Conservation (phyloP, 192 early-diverging fungal genomes). For the Globomyces pollinis-pini region DNA sequence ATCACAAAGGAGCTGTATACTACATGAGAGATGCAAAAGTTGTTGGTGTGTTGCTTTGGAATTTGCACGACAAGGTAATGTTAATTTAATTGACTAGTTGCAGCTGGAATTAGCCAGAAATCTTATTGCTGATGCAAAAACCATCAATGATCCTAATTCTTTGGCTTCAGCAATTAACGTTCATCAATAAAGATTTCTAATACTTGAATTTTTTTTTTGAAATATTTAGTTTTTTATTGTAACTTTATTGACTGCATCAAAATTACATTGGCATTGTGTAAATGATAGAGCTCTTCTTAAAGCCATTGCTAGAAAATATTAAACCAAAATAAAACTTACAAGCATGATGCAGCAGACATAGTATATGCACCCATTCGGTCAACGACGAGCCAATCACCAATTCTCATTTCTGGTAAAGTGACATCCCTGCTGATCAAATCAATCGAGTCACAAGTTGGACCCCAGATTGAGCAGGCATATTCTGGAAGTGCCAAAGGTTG, state of each 20-base stretch:
- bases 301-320: slow-evolving; percentile 56
- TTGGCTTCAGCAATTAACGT: slow-evolving; percentile 2
- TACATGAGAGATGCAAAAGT: slow-evolving; percentile 42
- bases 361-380: slow-evolving; percentile 98
- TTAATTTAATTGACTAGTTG: too few species aligned
- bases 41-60: slow-evolving; percentile 47
- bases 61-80: slow-evolving; percentile 55
- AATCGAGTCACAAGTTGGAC: slow-evolving; percentile 98
- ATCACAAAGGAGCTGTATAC: slow-evolving; percentile 52
- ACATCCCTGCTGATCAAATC: slow-evolving; percentile 74
- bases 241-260: too few species aligned
- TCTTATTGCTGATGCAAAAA: slow-evolving; percentile 23
- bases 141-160: slow-evolving; percentile 2
- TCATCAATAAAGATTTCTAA: not conserved
- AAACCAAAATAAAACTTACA: slow-evolving; percentile 13
- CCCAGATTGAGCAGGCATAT: slow-evolving; percentile 76
- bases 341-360: slow-evolving; percentile 63
- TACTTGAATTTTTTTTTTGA: not conserved
- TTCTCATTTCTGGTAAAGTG: slow-evolving; percentile 70
- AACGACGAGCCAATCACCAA: slow-evolving; percentile 95
- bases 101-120: slow-evolving; percentile 55
- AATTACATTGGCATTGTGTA: too few species aligned
- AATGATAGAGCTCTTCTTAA: slow-evolving; percentile 70
- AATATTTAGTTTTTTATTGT: too few species aligned
- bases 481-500: not conserved